Percentiles rank a stretch among this genome's conserved stretches.
These are phyloP conservation scores for Rhipidocladum racemiflorum DNA, from an alignment of 176 grass and related monocot genomes.

Conservation along the genomic window DNA sequence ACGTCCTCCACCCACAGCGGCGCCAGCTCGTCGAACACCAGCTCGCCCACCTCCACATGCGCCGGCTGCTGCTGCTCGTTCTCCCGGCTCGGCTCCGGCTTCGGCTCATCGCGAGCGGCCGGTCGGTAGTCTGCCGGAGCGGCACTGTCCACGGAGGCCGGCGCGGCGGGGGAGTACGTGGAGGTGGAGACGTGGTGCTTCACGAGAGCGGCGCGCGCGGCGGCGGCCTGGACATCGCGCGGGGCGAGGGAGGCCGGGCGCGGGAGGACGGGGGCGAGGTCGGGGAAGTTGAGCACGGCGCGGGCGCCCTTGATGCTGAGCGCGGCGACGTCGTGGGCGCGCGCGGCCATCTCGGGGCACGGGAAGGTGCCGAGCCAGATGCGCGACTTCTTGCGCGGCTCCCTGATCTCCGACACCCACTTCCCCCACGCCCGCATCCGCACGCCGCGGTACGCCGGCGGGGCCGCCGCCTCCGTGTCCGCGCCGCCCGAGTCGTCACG, in stretches of 20 bases:
- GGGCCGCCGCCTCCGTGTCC: background rate
- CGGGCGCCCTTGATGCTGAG: constrained; percentile 70
- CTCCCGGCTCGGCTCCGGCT: background rate
- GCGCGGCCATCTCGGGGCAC: constrained; percentile 83
- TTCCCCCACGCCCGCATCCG: constrained; percentile 87
- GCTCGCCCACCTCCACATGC: constrained; percentile 23
- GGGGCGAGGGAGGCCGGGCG: constrained; percentile 57
- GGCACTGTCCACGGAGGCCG: background rate
- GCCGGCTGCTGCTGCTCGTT: background rate
- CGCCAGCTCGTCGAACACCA: constrained; percentile 62
- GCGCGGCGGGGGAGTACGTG: background rate
- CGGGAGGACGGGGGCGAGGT: constrained; percentile 51
- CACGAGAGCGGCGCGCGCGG: constrained; percentile 64
- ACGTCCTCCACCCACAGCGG: constrained; percentile 56
- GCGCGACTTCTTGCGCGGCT: constrained; percentile 96
- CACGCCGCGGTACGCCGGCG: constrained; percentile 63
- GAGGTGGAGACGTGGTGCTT: background rate
- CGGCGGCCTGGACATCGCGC: constrained; percentile 84
- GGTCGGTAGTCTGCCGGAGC: background rate
- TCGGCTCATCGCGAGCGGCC: background rate
- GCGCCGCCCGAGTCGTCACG: background rate
- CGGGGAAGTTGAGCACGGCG: constrained; percentile 89
- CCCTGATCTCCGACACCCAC: constrained; percentile 98
- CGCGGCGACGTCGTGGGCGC: constrained; percentile 86
- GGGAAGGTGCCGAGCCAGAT: constrained; percentile 96